A percentile compares a stretch with the other conserved stretches of the same genome.
phyloP scores from a whole-genome alignment of 306 rosid genomes.

The Begonia masoniana region DNA sequence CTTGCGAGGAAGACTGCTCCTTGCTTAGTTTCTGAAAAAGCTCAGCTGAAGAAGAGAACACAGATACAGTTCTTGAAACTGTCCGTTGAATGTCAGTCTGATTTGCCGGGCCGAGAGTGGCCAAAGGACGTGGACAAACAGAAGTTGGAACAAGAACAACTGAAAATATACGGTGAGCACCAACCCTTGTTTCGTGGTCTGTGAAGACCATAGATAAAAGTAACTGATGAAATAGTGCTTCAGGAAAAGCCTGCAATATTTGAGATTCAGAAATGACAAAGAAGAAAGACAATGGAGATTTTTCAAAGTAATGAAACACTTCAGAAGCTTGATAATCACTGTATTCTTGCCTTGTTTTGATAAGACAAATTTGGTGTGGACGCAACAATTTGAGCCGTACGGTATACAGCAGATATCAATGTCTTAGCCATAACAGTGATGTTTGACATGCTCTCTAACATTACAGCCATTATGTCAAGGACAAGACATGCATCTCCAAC shows the following conservation, averaged over 20 bases:
- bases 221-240: constrained; percentile 28
- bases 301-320: constrained; percentile 10
- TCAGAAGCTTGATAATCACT: constrained; percentile 7
- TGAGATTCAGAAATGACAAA: not conserved
- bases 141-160: constrained; percentile 81
- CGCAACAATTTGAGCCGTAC: constrained; percentile 31
- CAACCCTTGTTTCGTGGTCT: constrained; percentile 78
- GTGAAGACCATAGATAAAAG: constrained; percentile 82
- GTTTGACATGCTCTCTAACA: constrained; percentile 69
- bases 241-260: constrained; percentile 28
- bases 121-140: constrained; percentile 33
- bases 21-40: constrained; percentile 65
- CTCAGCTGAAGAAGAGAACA: constrained; percentile 86
- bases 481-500: constrained; percentile 83
- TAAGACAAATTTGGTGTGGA: constrained; percentile 27
- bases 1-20: constrained; percentile 48
- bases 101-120: constrained; percentile 28
- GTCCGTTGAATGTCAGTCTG: constrained; percentile 42
- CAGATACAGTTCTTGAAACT: constrained; percentile 78
- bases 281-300: not conserved
- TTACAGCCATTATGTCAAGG: constrained; percentile 77
- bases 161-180: constrained; percentile 79
- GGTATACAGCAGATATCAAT: constrained; percentile 29
- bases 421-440: constrained; percentile 52
- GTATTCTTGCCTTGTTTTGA: constrained; percentile 27